phyloP scores from a whole-genome alignment of 2,329 filamentous ascomycete species.

The Aspergillus floridensis region DNA sequence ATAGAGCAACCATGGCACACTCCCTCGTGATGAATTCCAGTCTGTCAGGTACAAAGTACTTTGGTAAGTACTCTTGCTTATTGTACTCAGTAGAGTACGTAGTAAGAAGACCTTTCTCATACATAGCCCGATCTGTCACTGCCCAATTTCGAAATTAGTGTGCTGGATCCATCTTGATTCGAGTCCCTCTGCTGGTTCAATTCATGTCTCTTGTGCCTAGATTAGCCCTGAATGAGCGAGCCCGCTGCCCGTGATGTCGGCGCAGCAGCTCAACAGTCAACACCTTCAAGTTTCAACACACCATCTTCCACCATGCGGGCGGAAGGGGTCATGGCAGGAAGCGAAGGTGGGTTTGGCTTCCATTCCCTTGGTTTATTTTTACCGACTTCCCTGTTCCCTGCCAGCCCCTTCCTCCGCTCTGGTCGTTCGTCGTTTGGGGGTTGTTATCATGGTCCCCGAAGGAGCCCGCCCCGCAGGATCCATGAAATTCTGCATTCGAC shows the following conservation, averaged over 20 bases:
- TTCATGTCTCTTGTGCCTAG: neutral
- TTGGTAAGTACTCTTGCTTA: no score
- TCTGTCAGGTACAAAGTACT: neutral
- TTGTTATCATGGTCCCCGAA: neutral
- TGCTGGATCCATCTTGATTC: neutral
- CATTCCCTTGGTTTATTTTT: neutral
- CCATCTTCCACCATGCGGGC: slow-evolving; percentile 1
- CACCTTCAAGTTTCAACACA: neutral
- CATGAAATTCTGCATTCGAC: neutral
- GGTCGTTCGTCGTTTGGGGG: neutral
- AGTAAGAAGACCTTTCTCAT: slow-evolving; percentile 1
- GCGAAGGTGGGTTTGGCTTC: neutral
- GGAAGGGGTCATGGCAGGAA: neutral
- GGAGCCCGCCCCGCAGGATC: slow-evolving; percentile 6
- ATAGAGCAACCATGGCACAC: neutral
- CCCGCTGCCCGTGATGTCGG: slow-evolving; percentile 11
- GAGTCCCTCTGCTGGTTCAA: neutral
- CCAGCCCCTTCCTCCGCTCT: slow-evolving; percentile 2
- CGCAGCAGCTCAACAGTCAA: slow-evolving; percentile 1
- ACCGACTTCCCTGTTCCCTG: neutral
- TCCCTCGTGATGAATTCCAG: neutral
- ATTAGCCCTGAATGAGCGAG: slow-evolving; percentile 8
- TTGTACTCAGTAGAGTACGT: no score
- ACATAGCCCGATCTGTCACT: slow-evolving; percentile 20
- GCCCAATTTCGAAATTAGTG: neutral